Base-by-base conservation (phyloP, 176 grass and related monocot genomes). In the Musa acuminata region DNA sequence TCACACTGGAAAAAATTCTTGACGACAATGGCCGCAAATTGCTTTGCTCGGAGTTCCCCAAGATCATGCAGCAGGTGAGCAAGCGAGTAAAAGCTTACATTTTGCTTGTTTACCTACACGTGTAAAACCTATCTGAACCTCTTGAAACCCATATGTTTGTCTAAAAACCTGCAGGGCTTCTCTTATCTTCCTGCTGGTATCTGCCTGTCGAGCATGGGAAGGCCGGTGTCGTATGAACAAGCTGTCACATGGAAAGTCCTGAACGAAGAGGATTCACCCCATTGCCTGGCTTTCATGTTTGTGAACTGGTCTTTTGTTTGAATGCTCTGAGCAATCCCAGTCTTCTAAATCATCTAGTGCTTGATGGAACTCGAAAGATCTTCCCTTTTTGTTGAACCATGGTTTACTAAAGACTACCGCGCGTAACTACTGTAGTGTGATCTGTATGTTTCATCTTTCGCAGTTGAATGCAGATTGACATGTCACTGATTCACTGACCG, bases 21-120 rank as follows among this genome's bases (percentile, higher is more conserved):
- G 95, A 93, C 0, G 95, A 98, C 3, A 78, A 78, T 19, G 95
- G 95, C 12, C 84, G 90, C 53, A 97, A 97, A 85, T 84, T 80
- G 0, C 87, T 97, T 49, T 97, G 94, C 75, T 82, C 94, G 0
- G 94, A 97, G 81, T 93, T 91, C 84, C 85, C 82, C 29, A 91
- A 97, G 81, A 90, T 97, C 49, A 93, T 97, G 94, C 90, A 91
- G 52, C 87, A 97, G 85, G 94, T 97, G 51, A 91, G 55, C 90
- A 93, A 83, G 3, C 2, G 23, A 26, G 63, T 24, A 12, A 25
- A 24, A 62, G 54, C 69, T 55, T 21, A 62, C 24, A 21, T 23
- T 10, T 4, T 77, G 29, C 35, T 76, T 11, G 16, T 64, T 55
- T 6, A 10, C 76, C 10, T 43, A 19, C 13, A 3, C n/a, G 43